A percentile compares a stretch with the other conserved stretches of the same genome.
Evolutionary conservation across 169 alveolate genomes (phyloP).

Genomic region (Besnoitia besnoiti): DNA sequence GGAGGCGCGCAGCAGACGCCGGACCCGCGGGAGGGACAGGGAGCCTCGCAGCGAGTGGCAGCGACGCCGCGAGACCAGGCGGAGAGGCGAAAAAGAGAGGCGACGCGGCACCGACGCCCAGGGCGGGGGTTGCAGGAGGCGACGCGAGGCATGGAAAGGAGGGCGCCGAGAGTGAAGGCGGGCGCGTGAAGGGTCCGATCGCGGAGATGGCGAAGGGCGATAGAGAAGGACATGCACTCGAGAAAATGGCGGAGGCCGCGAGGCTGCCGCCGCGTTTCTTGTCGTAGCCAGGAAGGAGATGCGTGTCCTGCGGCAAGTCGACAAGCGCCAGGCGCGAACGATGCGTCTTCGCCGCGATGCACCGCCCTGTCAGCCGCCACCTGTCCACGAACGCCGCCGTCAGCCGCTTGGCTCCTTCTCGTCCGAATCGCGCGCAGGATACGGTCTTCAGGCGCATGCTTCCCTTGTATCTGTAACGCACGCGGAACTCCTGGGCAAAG

Average conservation of each 20-base stretch:
- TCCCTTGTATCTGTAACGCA: slow-evolving; percentile 77
- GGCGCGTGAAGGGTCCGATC: no score
- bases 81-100: no score
- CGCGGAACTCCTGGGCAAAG: slow-evolving; percentile 74
- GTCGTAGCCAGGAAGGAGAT: slow-evolving; percentile 56
- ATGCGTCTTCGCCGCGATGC: slow-evolving; percentile 73
- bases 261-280: slow-evolving; percentile 34
- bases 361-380: slow-evolving; percentile 74
- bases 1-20: no score
- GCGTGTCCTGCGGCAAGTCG: slow-evolving; percentile 50
- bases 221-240: no score
- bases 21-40: no score
- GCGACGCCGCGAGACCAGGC: no score
- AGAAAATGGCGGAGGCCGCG: background rate
- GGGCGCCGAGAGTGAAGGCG: no score
- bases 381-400: slow-evolving; percentile 74
- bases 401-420: slow-evolving; percentile 72
- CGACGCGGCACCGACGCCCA: no score
- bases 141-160: no score
- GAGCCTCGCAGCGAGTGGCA: no score
- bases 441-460: slow-evolving; percentile 77
- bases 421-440: slow-evolving; percentile 74
- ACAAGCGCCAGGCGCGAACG: slow-evolving; percentile 69
- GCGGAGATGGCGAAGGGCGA: no score
- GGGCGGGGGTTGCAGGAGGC: no score